Evolutionary conservation across 2,329 filamentous ascomycete species (phyloP).

Genomic region (Aureobasidium mangrovei): DNA sequence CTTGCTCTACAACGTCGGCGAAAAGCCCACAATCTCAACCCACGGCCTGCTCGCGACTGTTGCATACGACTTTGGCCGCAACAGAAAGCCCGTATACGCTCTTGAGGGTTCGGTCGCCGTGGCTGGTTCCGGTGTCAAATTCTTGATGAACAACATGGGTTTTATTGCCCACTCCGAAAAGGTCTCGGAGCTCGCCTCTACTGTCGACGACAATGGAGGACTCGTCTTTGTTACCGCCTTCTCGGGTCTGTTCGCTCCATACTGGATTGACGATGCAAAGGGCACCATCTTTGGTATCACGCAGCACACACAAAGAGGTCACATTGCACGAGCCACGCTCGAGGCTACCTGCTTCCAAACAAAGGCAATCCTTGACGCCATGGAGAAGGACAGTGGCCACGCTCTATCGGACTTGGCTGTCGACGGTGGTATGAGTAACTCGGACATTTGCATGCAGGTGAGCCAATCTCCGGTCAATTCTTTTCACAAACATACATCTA

Average conservation of each 20-base stretch:
- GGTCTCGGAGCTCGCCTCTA: slow-evolving; percentile 51
- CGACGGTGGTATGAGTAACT: slow-evolving; percentile 79
- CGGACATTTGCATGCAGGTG: slow-evolving; percentile 74
- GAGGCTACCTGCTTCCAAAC: slow-evolving; percentile 86
- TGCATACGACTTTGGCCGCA: slow-evolving; percentile 63
- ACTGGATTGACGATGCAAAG: slow-evolving; percentile 84
- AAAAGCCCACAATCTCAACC: slow-evolving; percentile 69
- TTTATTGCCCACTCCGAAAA: slow-evolving; percentile 53
- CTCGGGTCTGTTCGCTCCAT: slow-evolving; percentile 76
- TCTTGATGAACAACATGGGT: slow-evolving; percentile 55
- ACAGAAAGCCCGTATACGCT: slow-evolving; percentile 62
- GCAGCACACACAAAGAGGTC: slow-evolving; percentile 69
- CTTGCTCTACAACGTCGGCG: slow-evolving; percentile 74
- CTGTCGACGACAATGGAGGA: slow-evolving; percentile 64
- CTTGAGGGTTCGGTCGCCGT: slow-evolving; percentile 79
- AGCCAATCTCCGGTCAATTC: slow-evolving; percentile 18
- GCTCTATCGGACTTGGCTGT: slow-evolving; percentile 65
- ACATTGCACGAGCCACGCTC: slow-evolving; percentile 76
- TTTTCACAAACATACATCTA: not conserved
- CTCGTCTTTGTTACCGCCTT: slow-evolving; percentile 79
- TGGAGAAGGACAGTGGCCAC: slow-evolving; percentile 74
- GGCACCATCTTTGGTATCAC: slow-evolving; percentile 75
- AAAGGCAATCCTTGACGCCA: slow-evolving; percentile 79
- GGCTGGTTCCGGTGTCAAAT: slow-evolving; percentile 71
- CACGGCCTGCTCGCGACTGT: slow-evolving; percentile 75